Conservation (phyloP, 306 rosid species). For the Sophora flavescens region DNA sequence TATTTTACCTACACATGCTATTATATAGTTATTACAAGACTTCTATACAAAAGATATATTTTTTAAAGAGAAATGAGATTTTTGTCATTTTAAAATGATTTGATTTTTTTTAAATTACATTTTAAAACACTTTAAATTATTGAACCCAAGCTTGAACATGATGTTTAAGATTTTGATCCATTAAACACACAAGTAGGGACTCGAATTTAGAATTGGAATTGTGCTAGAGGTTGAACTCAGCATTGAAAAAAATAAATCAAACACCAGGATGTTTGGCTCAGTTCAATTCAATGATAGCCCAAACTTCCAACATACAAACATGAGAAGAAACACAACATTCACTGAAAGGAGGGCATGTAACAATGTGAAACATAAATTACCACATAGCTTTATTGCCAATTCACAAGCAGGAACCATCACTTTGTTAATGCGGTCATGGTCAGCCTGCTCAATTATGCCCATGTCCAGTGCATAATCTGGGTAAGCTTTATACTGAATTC, state of each 20-base stretch:
- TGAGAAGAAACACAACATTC: constrained; percentile 1
- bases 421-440: constrained; percentile 69
- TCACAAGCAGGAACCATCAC: constrained; percentile 84
- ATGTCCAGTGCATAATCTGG: constrained; percentile 88
- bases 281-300: constrained; percentile 16
- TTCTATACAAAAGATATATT: background rate
- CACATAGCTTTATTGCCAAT: constrained; percentile 82
- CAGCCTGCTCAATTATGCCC: constrained; percentile 75
- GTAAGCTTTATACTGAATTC: constrained; percentile 89
- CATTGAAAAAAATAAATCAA: background rate
- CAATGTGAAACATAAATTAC: constrained; percentile 55
- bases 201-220: constrained; percentile 7
- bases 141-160: background rate
- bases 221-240: background rate
- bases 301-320: constrained; percentile 19
- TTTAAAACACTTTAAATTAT: background rate
- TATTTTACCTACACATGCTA: background rate
- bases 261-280: background rate
- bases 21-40: background rate
- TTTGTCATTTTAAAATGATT: background rate
- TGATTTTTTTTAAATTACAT: background rate
- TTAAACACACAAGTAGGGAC: background rate
- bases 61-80: background rate
- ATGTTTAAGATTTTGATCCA: constrained; percentile 25
- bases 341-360: constrained; percentile 25